Base-by-base conservation (phyloP, 2,329 filamentous ascomycete genomes). In the Eurotiales sp. region DNA sequence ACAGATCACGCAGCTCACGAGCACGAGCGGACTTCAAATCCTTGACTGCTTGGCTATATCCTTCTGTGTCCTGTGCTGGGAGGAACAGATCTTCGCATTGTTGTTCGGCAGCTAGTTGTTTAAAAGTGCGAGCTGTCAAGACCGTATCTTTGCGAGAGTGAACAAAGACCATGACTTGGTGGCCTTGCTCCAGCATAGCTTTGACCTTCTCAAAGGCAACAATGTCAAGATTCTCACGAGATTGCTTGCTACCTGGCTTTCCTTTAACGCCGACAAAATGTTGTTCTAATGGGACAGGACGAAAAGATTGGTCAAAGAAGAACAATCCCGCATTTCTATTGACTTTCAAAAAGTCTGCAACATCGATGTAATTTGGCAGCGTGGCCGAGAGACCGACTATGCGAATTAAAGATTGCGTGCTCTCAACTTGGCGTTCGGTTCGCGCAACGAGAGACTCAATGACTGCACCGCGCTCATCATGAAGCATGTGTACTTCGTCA, bases 131-230 rank as follows among this genome's bases (percentile, higher is more conserved):
- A 41, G 93, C 91, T 1, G 92, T 95, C 55, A 87, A 81, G 58
- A 95, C 83, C 0, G 95, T 99, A 61, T 99, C 95, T 65, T 95
- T 91, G 22, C 93, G 82, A 1, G 92, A 96, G 68, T 99, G 95
- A 10, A 99, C 95, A 68, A 99, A 99, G 0, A 99, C 92, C 95
- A 99, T 99, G 58, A 99, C 82, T 68, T 99, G 93, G 63, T 99
- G 93, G n/a, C 88, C 91, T 53, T 79, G 77, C 64, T 90, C 83
- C 3, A 99, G 77, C 91, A 99, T 96, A 47, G 93, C 87, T 59
- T 85, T 86, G 42, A 96, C 90, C 66, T 99, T 99, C 59, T 97
- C 91, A 64, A 95, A 99, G 0, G 90, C 84, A 2, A 90, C 85
- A 21, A 79, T 79, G 60, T 99, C 93, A 23, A 99, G 76, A 58